Evolutionary conservation across 176 grass and related monocot genomes (phyloP), one percentile per base, ranked within the genome.

Genomic region (Poa pratensis): DNA sequence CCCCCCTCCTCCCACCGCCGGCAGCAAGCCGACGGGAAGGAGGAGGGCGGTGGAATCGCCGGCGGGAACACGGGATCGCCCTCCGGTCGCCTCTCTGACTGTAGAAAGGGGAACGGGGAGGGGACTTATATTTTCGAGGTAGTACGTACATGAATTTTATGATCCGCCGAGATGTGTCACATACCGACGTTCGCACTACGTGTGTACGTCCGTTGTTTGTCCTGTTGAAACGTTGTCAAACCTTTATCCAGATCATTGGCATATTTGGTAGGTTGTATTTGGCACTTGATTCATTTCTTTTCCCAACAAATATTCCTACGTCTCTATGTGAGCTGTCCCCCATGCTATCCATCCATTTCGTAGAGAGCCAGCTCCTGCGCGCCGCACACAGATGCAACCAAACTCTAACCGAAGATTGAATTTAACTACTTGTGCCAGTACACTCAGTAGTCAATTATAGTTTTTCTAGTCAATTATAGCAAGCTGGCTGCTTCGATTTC

Each of bases 401-500:
- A 73, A 67, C 61, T 64, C 26, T 30, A 64, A 13, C 13, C 9
- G 10, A 16, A 0, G 15, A 6, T 64, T 30, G 13, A 16, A 16
- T 0, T 50, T 16, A 50, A 50, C 4, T 16, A 50, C 48, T 50
- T 1, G 3, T 49, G 48, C 11, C 48, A 50, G 46, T 48, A 14
- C 46, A 48, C 46, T 48, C 46, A 14, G 9, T 39, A 20, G 34
- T 46, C n/a, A 45, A 71, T 5, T 70, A 70, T 43, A 14, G 67
- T 43, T 43, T 1, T 35, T 35, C 4, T 3, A 37, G 35, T 48
- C 40, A 72, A 72, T 14, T 72, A 46, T 46, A 16, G 69, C 39
- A 7, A 71, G 69, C 67, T 69, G 6, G 68, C 68, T 14, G 11
- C 68, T 43, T 70, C 20, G 68, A 23, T 70, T 70, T 42, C 69